These are phyloP conservation scores for Colletotrichum sp. DNA, from an alignment of 2,329 filamentous ascomycete genomes.

Conservation along the genomic window DNA sequence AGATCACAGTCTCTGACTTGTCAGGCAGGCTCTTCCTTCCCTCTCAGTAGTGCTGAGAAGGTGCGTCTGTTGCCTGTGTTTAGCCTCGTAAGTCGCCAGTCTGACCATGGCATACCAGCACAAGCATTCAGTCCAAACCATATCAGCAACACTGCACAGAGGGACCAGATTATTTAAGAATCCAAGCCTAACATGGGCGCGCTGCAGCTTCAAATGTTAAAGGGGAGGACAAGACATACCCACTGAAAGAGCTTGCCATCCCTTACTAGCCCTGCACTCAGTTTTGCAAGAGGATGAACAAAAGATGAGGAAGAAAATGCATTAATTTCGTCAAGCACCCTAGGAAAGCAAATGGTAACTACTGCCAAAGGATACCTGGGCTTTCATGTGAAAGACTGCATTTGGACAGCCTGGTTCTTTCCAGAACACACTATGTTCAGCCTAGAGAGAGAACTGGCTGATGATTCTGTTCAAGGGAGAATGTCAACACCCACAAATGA, in stretches of 20 bases:
- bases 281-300: not conserved
- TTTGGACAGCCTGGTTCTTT: not conserved
- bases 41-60: not conserved
- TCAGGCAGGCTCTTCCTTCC: not conserved
- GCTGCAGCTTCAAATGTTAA: not conserved
- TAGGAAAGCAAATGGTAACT: not conserved
- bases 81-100: not conserved
- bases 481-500: not conserved
- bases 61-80: not conserved
- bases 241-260: not conserved
- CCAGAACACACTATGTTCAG: not conserved
- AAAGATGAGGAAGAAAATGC: not conserved
- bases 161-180: constrained; percentile 11
- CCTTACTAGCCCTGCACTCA: constrained; percentile 20
- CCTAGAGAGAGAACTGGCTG: not conserved
- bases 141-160: not conserved
- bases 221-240: not conserved
- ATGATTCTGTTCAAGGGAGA: not conserved
- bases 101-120: not conserved
- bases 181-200: not conserved
- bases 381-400: not conserved
- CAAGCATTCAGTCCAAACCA: not conserved
- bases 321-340: not conserved
- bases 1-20: not conserved
- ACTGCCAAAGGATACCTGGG: not conserved